phyloP scores from a whole-genome alignment of 1,284 basidiomycete species.

The Bondarzewia mesenterica region DNA sequence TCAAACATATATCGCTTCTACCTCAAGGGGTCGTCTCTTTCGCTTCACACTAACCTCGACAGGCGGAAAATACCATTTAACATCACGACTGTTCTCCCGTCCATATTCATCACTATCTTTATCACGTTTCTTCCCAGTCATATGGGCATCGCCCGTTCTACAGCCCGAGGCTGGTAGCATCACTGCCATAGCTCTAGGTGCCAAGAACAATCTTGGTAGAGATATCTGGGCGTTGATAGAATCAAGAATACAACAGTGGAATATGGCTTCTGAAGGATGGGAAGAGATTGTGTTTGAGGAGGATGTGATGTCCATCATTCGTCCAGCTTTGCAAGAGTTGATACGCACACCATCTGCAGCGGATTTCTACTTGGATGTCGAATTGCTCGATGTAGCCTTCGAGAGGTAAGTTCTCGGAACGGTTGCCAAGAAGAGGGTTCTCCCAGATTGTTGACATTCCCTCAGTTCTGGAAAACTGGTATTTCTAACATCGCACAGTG shows the following conservation, averaged over 20 bases:
- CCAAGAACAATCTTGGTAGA: conserved; percentile 30
- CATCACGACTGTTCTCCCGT: conserved; percentile 47
- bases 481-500: conserved; percentile 62
- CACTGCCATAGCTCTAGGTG: conserved; percentile 47
- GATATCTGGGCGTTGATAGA: conserved; percentile 61
- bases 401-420: conserved; percentile 34
- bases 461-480: conserved; percentile 43
- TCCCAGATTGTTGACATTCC: not conserved
- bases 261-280: conserved; percentile 55
- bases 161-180: conserved; percentile 45
- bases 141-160: conserved; percentile 32
- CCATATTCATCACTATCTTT: conserved; percentile 47
- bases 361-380: conserved; percentile 47
- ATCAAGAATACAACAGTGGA: conserved; percentile 62
- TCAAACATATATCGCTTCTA: conserved; percentile 61
- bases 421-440: not conserved
- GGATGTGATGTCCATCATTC: conserved; percentile 38
- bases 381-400: conserved; percentile 59
- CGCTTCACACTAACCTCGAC: conserved; percentile 55
- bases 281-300: conserved; percentile 51
- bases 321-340: conserved; percentile 33
- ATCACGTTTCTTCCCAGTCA: conserved; percentile 49
- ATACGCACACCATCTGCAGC: conserved; percentile 28
- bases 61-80: conserved; percentile 58
- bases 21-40: conserved; percentile 58